phyloP scores from a whole-genome alignment of 1,139 yeast species.

The Saccharomyces pastorianus region DNA sequence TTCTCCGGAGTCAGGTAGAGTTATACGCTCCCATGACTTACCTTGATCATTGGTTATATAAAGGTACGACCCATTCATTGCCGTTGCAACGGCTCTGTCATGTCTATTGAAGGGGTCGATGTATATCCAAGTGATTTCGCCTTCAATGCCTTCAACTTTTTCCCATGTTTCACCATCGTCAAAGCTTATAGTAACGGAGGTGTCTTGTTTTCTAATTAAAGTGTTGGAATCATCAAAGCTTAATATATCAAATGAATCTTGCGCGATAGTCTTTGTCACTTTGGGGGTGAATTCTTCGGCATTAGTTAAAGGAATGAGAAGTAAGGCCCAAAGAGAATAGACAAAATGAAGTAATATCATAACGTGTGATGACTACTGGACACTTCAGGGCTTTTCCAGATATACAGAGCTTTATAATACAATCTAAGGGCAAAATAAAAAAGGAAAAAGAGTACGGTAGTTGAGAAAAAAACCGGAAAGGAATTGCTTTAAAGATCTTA shows the following conservation, averaged over 20 bases:
- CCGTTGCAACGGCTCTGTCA: constrained; percentile 19
- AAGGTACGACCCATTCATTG: constrained; percentile 2
- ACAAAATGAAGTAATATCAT: constrained; percentile 5
- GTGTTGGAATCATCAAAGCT: constrained; percentile 28
- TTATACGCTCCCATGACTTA: constrained; percentile 14
- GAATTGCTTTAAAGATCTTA: background rate
- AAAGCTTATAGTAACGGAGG: constrained; percentile 12
- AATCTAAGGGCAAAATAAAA: background rate
- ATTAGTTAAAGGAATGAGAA: constrained; percentile 1
- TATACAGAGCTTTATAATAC: background rate
- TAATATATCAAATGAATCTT: constrained; percentile 5
- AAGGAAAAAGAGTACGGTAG: background rate
- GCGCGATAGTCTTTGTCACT: constrained; percentile 10
- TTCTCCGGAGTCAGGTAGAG: background rate
- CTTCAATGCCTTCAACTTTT: constrained; percentile 7
- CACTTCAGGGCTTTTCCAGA: background rate
- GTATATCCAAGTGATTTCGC: constrained; percentile 4
- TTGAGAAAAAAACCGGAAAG: background rate
- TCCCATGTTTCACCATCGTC: constrained; percentile 27
- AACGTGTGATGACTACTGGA: background rate
- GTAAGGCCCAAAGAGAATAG: background rate
- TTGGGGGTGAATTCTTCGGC: constrained; percentile 14
- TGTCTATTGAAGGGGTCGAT: constrained; percentile 15
- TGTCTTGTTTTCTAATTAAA: constrained; percentile 11
- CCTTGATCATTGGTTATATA: constrained; percentile 26